Conservation (phyloP, 2,329 filamentous ascomycete genomes). For the Nannizziopsis arthrosporioides region DNA sequence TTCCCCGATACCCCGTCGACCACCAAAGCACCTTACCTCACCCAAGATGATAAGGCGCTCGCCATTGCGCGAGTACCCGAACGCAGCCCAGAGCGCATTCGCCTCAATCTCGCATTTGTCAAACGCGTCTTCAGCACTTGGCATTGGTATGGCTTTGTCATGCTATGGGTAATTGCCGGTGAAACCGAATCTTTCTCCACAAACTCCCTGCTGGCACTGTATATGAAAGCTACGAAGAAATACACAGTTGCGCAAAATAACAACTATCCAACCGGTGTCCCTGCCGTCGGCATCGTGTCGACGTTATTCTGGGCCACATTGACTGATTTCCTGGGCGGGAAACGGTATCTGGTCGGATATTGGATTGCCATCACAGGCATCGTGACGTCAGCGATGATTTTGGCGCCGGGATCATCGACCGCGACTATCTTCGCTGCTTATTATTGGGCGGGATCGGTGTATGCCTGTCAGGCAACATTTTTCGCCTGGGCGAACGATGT, state of each 20-base stretch:
- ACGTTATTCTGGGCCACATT: conserved; percentile 59
- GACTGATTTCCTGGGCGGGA: conserved; percentile 53
- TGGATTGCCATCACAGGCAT: conserved; percentile 56
- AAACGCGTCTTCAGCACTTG: conserved; percentile 26
- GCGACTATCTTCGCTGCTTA: conserved; percentile 52
- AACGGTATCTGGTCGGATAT: conserved; percentile 54
- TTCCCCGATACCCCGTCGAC: conserved; percentile 31
- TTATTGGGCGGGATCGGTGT: conserved; percentile 58
- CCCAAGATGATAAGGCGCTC: conserved; percentile 21
- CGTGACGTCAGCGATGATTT: conserved; percentile 50
- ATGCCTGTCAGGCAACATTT: conserved; percentile 62
- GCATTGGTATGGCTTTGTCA: conserved; percentile 30
- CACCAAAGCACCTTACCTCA: conserved; percentile 28
- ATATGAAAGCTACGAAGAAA: conserved; percentile 37
- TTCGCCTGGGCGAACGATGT: conserved; percentile 67
- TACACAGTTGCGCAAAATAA: conserved; percentile 42
- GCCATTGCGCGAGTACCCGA: conserved; percentile 24
- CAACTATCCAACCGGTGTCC: conserved; percentile 44
- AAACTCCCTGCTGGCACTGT: conserved; percentile 47
- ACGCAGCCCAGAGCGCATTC: conserved; percentile 18
- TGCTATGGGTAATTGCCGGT: conserved; percentile 49
- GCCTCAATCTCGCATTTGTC: conserved; percentile 18
- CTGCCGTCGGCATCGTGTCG: conserved; percentile 41
- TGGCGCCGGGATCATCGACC: conserved; percentile 44
- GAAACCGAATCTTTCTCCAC: conserved; percentile 60